Base-by-base conservation (phyloP, 495 filamentous ascomycete species). In the Daldinia loculata region DNA sequence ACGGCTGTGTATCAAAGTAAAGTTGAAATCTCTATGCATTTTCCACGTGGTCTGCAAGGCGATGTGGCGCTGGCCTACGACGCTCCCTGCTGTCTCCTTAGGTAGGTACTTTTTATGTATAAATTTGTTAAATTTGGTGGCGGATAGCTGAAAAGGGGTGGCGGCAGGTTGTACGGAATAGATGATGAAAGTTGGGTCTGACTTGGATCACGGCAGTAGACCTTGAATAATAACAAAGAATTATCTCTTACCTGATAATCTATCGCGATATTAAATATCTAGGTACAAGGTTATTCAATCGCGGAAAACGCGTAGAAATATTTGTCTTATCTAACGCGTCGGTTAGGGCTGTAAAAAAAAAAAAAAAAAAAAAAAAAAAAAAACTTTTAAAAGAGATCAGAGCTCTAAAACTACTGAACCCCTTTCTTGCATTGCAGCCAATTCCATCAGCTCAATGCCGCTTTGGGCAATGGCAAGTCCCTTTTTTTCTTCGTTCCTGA, bases 401-500 rank as follows among this genome's bases (percentile, higher is more conserved):
- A 41, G 29, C 30, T 60, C 36, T 67, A 30, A 60, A 62, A 59
- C 43, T 50, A 27, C 32, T 41, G 6, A 60, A 52, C 64, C 65
- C 70, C 61, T 64, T 68, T 68, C 55, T 32, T 70, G 56, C 57
- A 70, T 32, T 70, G 56, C 57, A 70, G 52, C 63, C 52, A 59
- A 59, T 67, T 29, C 26, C 0, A n/a, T 53, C 15, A 60, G 45
- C 53, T 52, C 43, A 36, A 66, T 69, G 66, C 71, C 71, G 22
- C 29, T 66, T 70, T 56, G 61, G 65, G 64, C 55, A 48, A 48
- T 41, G 69, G 55, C 60, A 63, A 50, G 50, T 63, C 52, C 62
- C 58, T 66, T 71, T 53, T 71, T 71, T 63, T 14, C 24, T 57
- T 72, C 39, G 70, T 72, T 65, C 65, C 65, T 70, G 66, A 69